Conservation (phyloP, 192 early-diverging fungal species). For the Paraglomus brasilianum region DNA sequence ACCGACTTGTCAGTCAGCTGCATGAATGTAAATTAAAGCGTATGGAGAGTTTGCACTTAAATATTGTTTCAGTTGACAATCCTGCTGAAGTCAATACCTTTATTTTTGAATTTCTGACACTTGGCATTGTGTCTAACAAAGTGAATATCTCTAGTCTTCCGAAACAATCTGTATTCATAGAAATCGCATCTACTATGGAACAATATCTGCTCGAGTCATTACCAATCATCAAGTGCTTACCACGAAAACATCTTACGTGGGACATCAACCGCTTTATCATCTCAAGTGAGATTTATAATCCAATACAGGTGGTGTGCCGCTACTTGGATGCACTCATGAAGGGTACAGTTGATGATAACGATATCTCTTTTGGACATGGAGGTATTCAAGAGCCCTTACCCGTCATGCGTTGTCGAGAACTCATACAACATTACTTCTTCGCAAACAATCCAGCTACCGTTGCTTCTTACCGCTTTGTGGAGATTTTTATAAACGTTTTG, state of each 20-base stretch:
- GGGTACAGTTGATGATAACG: background rate
- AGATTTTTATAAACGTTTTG: slow-evolving; percentile 29
- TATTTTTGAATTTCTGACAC: slow-evolving; percentile 27
- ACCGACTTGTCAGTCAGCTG: slow-evolving; percentile 1
- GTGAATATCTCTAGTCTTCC: slow-evolving; percentile 16
- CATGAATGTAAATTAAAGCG: background rate
- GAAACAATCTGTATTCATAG: slow-evolving; percentile 15
- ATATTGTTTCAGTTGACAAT: slow-evolving; percentile 19
- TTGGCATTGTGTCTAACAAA: slow-evolving; percentile 3
- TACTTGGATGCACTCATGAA: slow-evolving; percentile 17
- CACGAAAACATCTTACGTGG: slow-evolving; percentile 17
- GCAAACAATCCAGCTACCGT: background rate
- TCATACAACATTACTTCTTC: slow-evolving; percentile 26
- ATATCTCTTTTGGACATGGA: background rate
- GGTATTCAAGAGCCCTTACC: background rate
- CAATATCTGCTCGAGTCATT: slow-evolving; percentile 26
- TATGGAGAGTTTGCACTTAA: slow-evolving; percentile 27
- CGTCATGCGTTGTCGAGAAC: background rate
- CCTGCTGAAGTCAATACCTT: slow-evolving; percentile 31
- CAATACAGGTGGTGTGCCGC: slow-evolving; percentile 26
- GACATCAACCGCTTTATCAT: slow-evolving; percentile 19
- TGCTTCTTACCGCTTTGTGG: slow-evolving; percentile 26
- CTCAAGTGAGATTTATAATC: slow-evolving; percentile 7
- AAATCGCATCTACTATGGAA: slow-evolving; percentile 28
- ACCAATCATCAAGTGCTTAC: background rate